Percentiles rank a stretch among this genome's conserved stretches.
Evolutionary conservation across 768 basidiomycete species (phyloP).

Genomic region (Mycena albidolilacea): DNA sequence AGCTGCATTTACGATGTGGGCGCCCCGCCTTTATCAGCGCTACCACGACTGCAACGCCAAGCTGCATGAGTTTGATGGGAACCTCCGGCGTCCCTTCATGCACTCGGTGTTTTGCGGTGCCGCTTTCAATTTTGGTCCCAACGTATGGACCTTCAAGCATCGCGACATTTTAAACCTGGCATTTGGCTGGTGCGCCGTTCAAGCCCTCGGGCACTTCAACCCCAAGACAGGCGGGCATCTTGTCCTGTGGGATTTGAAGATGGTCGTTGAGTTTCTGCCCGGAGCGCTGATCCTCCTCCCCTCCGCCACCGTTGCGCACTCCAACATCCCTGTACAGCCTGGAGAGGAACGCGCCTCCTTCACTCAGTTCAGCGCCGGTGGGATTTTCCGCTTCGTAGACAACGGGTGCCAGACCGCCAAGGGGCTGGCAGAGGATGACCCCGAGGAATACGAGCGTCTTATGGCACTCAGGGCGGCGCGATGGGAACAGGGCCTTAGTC

Average conservation of each 20-base stretch:
- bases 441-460: neutral
- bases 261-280: conserved; percentile 46
- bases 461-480: neutral
- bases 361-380: conserved; percentile 48
- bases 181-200: conserved; percentile 51
- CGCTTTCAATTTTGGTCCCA: conserved; percentile 50
- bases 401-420: conserved; percentile 40
- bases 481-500: neutral
- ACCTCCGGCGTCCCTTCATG: neutral
- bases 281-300: conserved; percentile 47
- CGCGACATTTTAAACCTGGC: conserved; percentile 40
- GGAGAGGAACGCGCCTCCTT: conserved; percentile 43
- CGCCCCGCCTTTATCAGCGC: conserved; percentile 31
- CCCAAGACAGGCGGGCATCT: conserved; percentile 49
- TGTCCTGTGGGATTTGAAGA: conserved; percentile 47
- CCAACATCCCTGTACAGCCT: conserved; percentile 42
- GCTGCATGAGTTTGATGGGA: neutral
- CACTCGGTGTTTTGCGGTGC: neutral
- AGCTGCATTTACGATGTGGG: conserved; percentile 37
- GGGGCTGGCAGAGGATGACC: conserved; percentile 7
- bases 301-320: conserved; percentile 46
- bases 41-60: conserved; percentile 17
- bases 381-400: conserved; percentile 45
- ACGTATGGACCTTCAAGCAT: conserved; percentile 39
- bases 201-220: conserved; percentile 48